Percentiles rank a stretch among this genome's conserved stretches.
Evolutionary conservation across 108 stramenopile genomes (phyloP).

Genomic region (Pelagomonas calceolata): DNA sequence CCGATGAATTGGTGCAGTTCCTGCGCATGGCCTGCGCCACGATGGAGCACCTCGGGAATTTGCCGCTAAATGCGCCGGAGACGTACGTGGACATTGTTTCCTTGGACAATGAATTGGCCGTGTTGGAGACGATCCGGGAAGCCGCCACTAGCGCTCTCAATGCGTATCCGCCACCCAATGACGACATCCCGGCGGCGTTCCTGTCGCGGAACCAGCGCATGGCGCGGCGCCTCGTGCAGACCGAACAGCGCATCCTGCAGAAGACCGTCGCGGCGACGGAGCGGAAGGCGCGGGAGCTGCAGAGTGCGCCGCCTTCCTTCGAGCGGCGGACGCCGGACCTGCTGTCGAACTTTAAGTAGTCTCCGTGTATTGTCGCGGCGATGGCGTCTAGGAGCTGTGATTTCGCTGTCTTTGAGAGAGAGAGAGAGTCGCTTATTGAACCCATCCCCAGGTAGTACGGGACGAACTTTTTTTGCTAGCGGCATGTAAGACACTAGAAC

Average conservation of each 20-base stretch:
- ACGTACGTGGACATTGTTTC: neutral
- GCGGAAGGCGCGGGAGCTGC: neutral
- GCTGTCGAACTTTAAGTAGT: too few species aligned
- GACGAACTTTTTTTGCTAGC: too few species aligned
- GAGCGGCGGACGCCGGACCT: too few species aligned
- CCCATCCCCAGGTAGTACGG: too few species aligned
- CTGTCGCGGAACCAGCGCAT: constrained; percentile 72
- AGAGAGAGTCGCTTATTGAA: too few species aligned
- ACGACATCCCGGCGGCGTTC: constrained; percentile 57
- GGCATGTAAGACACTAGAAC: too few species aligned
- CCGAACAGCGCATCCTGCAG: constrained; percentile 76
- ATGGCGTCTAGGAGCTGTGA: too few species aligned
- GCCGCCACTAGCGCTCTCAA: constrained; percentile 63
- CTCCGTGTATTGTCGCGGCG: too few species aligned
- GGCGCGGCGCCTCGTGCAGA: constrained; percentile 69
- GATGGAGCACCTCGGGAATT: constrained; percentile 70
- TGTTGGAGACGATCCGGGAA: constrained; percentile 66
- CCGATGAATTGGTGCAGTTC: constrained; percentile 84
- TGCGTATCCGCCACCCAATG: neutral
- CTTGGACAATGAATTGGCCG: constrained; percentile 11
- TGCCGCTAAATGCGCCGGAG: constrained; percentile 24
- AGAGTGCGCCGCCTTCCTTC: too few species aligned
- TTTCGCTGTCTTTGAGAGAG: too few species aligned
- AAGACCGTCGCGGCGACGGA: constrained; percentile 74
- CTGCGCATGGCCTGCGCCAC: constrained; percentile 85